Evolutionary conservation across 116 monocot species (phyloP), one percentile per base, ranked within the genome.

Genomic region (Posidonia oceanica): DNA sequence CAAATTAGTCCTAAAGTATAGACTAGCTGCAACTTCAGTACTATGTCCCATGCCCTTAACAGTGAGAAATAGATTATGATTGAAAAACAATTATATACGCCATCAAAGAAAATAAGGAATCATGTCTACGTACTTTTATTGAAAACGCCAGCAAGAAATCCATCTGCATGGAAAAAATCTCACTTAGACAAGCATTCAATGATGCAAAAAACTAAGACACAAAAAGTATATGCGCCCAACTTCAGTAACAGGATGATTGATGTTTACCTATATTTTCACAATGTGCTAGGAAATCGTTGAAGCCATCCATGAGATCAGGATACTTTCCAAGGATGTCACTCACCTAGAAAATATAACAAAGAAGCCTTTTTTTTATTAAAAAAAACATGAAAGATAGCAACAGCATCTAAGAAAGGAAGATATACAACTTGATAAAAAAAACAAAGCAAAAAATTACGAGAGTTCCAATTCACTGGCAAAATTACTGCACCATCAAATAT

Each of bases 231-330:
- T 17, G 21, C 48, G 21, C 41, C 20, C 7, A 41, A 71, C 22
- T 48, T 4, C 61, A 58, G 52, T 6, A 65, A 38, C 48, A 10
- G 48, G 48, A 48, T 48, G 4, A 21, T 63, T 38, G 39, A 57
- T 56, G 41, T 63, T 39, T 81, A 96, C 96, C 91, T 69, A 87
- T 88, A 67, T 83, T 93, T 71, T 89, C 97, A 78, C 86, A 85
- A 36, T 86, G 82, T 23, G 74, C 72, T 67, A 98, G 77, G 72
- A 98, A 86, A 61, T 93, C 87, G 71, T 80, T 89, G 41, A 98
- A 87, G 4, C 86, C 93, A 52, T 89, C 89, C 87, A 87, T 83
- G 63, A 98, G 85, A 77, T 98, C 93, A 62, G 85, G 93, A 78
- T 90, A 77, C 39, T 92, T 85, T 71, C 67, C 80, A 71, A 98